Percentiles rank a stretch among this genome's conserved stretches.
These are phyloP conservation scores for Eremothecium coryli DNA, from an alignment of 1,139 yeast genomes.

Conservation along the genomic window DNA sequence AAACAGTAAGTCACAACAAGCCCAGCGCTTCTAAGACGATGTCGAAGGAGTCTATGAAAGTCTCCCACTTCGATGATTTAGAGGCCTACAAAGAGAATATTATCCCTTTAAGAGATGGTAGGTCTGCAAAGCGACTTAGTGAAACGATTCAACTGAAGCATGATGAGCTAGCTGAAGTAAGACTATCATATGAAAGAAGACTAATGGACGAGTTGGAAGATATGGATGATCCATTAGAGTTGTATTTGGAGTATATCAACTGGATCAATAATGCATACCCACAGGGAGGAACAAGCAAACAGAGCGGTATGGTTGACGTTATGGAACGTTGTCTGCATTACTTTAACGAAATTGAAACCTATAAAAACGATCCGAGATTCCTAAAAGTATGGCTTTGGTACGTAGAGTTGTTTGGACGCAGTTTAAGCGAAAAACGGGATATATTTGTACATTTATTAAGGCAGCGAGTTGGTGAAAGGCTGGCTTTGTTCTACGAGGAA, in stretches of 20 bases:
- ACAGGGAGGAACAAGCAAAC: constrained; percentile 58
- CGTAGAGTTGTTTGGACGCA: constrained; percentile 18
- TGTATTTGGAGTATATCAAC: constrained; percentile 56
- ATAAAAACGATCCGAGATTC: constrained; percentile 76
- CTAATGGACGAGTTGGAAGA: constrained; percentile 43
- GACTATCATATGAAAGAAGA: constrained; percentile 35
- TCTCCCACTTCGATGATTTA: constrained; percentile 41
- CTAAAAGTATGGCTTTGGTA: constrained; percentile 61
- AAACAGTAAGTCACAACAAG: too few species aligned
- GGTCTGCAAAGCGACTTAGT: constrained; percentile 55
- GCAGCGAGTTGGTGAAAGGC: constrained; percentile 58
- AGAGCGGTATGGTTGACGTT: constrained; percentile 57
- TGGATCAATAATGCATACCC: constrained; percentile 68
- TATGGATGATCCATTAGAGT: constrained; percentile 74
- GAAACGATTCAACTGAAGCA: constrained; percentile 34
- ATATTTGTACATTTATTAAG: constrained; percentile 65
- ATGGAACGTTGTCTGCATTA: constrained; percentile 66
- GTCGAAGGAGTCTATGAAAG: constrained; percentile 36
- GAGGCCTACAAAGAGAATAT: constrained; percentile 79
- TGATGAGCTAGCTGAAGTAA: constrained; percentile 30
- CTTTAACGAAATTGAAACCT: constrained; percentile 56
- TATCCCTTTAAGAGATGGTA: constrained; percentile 57
- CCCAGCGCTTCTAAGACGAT: neutral
- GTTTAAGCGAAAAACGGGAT: constrained; percentile 33
- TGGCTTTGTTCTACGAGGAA: constrained; percentile 71